Evolutionary conservation across 2,329 filamentous ascomycete genomes (phyloP), one percentile per base, ranked within the genome.

Genomic region (Penicillium freii): DNA sequence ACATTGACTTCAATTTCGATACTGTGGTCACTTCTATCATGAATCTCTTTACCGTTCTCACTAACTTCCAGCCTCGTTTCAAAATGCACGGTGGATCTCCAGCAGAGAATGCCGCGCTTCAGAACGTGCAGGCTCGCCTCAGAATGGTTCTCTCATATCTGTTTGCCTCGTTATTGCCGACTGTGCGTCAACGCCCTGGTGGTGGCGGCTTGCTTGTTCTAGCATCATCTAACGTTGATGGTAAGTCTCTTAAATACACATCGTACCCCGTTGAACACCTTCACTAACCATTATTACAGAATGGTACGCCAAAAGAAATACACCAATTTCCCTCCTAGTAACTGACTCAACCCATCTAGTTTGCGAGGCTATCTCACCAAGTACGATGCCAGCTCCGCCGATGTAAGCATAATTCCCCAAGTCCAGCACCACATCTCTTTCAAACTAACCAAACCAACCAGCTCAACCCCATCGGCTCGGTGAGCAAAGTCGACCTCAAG

Each of bases 1-100:
- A 94, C 69, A 80, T 84, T 4, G 83, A 92, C 67, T 77, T 91
- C 44, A 84, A 91, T 66, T 91, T 93, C 56, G 90, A 93, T 68
- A 80, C 81, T 1, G 81, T 87, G 9, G 85, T 86, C 59, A 77
- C 82, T 21, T 82, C 87, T 0, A 77, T 86, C 51, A 84, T 82
- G 63, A 80, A 80, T 43, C 74, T 91, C 1, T 78, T 91, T 54
- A 79, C 80, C 0, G 71, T 79, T 2, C 81, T 84, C 0, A 84
- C 85, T 1, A 78, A 77, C 40, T 90, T 89, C 63, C 78, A 82
- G 19, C 83, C 85, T 4, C 80, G 76, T 23, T 87, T 85, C 76
- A 85, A 82, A 65, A 83, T 87, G 6, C 80, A 90, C 54, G 88
- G 88, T 6, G 88, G 88, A 6, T 77, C 77, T 0, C 69, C 73